These are phyloP conservation scores for Cladophialophora immunda DNA, from an alignment of 2,329 filamentous ascomycete genomes.

Conservation along the genomic window DNA sequence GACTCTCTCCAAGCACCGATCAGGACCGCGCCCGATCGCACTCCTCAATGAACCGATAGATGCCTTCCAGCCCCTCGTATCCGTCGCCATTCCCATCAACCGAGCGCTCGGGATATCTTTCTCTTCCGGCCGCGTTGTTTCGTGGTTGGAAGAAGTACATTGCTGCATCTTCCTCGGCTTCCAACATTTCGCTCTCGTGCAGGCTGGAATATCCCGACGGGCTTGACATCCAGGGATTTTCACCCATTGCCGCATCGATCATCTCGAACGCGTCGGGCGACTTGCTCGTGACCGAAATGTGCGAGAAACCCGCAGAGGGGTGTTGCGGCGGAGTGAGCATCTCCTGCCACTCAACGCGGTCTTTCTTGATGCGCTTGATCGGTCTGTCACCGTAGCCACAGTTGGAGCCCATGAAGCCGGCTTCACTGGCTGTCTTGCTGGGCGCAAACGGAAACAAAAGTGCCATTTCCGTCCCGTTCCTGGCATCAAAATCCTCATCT, in stretches of 20 bases:
- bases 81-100: slow-evolving; percentile 39
- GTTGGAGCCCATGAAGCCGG: slow-evolving; percentile 48
- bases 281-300: slow-evolving; percentile 42
- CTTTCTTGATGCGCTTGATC: slow-evolving; percentile 45
- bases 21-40: slow-evolving; percentile 60
- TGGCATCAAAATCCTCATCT: slow-evolving; percentile 76
- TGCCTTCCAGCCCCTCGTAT: slow-evolving; percentile 71
- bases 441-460: slow-evolving; percentile 89
- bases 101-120: slow-evolving; percentile 27
- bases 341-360: slow-evolving; percentile 63
- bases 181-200: slow-evolving; percentile 56
- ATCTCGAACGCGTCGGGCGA: slow-evolving; percentile 31
- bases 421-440: slow-evolving; percentile 58
- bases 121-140: slow-evolving; percentile 19
- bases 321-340: slow-evolving; percentile 61
- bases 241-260: slow-evolving; percentile 50
- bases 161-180: slow-evolving; percentile 48
- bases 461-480: slow-evolving; percentile 74
- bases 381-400: slow-evolving; percentile 42
- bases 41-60: slow-evolving; percentile 71
- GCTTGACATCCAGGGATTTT: slow-evolving; percentile 64
- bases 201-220: slow-evolving; percentile 67
- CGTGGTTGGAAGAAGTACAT: slow-evolving; percentile 39
- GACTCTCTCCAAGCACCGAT: background rate
- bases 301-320: slow-evolving; percentile 37